Evolutionary conservation across 495 filamentous ascomycete species (phyloP).

Genomic region (Penicillium goetzii): DNA sequence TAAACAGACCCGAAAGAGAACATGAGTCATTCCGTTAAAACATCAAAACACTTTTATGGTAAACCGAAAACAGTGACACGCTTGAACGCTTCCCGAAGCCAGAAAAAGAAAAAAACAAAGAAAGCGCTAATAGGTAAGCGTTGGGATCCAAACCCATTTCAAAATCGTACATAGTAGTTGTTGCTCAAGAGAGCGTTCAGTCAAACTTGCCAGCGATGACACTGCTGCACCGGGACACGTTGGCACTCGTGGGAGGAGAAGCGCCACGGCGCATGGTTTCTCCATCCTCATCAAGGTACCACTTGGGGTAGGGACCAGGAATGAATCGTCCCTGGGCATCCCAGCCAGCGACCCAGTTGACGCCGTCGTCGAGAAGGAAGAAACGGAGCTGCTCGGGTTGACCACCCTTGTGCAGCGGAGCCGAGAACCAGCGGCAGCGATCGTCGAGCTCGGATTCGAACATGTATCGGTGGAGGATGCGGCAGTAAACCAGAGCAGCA

Average conservation of each 20-base stretch:
- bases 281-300: conserved; percentile 45
- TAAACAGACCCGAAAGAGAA: conserved; percentile 3
- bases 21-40: conserved; percentile 2
- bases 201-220: conserved; percentile 40
- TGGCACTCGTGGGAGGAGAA: conserved; percentile 44
- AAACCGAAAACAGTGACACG: conserved; percentile 23
- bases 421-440: conserved; percentile 47
- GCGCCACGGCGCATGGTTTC: conserved; percentile 45
- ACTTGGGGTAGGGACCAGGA: conserved; percentile 50
- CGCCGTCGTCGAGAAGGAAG: conserved; percentile 49
- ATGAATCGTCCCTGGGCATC: conserved; percentile 49
- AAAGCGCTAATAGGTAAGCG: conserved; percentile 16
- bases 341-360: conserved; percentile 52
- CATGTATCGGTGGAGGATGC: conserved; percentile 52
- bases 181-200: conserved; percentile 16
- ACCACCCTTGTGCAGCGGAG: conserved; percentile 39
- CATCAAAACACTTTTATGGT: conserved; percentile 25
- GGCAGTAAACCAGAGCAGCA: conserved; percentile 49
- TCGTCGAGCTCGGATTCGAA: conserved; percentile 50
- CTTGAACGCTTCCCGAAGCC: conserved; percentile 30
- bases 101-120: conserved; percentile 3
- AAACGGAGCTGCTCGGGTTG: conserved; percentile 45
- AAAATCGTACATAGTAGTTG: conserved; percentile 10
- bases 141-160: background rate
- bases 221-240: conserved; percentile 47